Conservation (phyloP, 495 filamentous ascomycete species). For the Aspergillus taichungensis region DNA sequence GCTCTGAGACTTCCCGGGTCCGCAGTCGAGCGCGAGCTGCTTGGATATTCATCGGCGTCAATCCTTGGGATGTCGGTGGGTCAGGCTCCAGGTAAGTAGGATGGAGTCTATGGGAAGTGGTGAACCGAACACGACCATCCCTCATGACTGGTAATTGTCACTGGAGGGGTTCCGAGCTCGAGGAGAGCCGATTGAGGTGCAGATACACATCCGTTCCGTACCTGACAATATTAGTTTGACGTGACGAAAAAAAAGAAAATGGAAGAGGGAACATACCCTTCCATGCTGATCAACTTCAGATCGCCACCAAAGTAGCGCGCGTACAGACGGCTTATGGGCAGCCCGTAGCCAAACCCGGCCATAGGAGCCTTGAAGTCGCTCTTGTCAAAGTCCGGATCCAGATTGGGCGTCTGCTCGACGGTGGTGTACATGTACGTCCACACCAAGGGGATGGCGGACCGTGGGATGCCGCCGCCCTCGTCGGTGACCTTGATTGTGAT, state of each 20-base stretch:
- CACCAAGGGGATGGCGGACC: conserved; percentile 84
- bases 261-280: conserved; percentile 64
- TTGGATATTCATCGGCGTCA: conserved; percentile 65
- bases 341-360: conserved; percentile 95
- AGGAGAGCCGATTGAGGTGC: conserved; percentile 89
- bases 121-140: conserved; percentile 48
- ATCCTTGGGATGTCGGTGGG: conserved; percentile 61
- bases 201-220: conserved; percentile 99
- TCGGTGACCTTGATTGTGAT: conserved; percentile 98
- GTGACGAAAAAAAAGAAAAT: not conserved
- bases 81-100: conserved; percentile 31
- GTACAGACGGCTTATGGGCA: conserved; percentile 89
- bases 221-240: conserved; percentile 36
- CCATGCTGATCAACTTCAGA: conserved; percentile 97
- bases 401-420: conserved; percentile 85
- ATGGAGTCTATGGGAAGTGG: conserved; percentile 38
- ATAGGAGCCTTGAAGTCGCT: conserved; percentile 99
- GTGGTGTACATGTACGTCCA: conserved; percentile 99
- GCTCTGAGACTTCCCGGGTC: conserved; percentile 66
- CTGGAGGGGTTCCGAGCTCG: conserved; percentile 93
- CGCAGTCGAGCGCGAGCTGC: conserved; percentile 41
- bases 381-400: conserved; percentile 97
- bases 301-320: conserved; percentile 97
- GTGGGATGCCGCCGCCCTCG: conserved; percentile 90
- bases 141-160: conserved; percentile 98